These are phyloP conservation scores for Puccinia novopanici DNA, from an alignment of 1,284 basidiomycete genomes.

Conservation along the genomic window DNA sequence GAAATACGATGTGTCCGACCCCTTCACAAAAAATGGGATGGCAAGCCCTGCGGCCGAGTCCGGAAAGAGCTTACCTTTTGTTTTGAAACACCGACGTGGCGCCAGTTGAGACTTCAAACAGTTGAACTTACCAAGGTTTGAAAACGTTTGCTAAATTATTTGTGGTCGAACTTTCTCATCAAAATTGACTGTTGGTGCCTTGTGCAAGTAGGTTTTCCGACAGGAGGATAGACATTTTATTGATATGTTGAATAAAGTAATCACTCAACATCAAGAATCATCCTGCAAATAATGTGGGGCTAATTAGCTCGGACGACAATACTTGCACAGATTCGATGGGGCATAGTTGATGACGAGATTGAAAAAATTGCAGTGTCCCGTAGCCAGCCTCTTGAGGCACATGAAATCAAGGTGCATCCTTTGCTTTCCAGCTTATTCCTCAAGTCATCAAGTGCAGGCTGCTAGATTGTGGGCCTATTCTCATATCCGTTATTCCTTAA, in stretches of 20 bases:
- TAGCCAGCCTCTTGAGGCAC: slow-evolving; percentile 50
- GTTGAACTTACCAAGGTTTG: slow-evolving; percentile 33
- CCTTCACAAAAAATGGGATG: slow-evolving; percentile 34
- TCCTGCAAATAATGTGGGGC: background rate
- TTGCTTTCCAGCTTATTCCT: slow-evolving; percentile 46
- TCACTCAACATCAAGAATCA: too few species aligned
- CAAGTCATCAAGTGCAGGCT: slow-evolving; percentile 3
- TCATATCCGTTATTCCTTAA: background rate
- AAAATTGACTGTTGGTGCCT: background rate
- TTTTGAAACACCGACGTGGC: slow-evolving; percentile 37
- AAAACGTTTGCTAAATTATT: background rate
- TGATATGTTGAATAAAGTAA: slow-evolving; percentile 53
- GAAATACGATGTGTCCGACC: slow-evolving; percentile 36
- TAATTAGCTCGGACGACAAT: background rate
- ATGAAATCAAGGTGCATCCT: slow-evolving; percentile 46
- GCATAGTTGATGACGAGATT: slow-evolving; percentile 52
- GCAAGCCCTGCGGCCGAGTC: slow-evolving; percentile 23
- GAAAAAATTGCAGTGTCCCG: slow-evolving; percentile 50
- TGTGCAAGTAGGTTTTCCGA: slow-evolving; percentile 53
- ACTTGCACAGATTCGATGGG: slow-evolving; percentile 52
- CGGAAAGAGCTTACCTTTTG: slow-evolving; percentile 36
- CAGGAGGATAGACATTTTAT: slow-evolving; percentile 54
- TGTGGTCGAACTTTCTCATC: background rate
- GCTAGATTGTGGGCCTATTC: background rate
- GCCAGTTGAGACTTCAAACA: background rate